Percentiles rank a stretch among this genome's conserved stretches.
phyloP scores from a whole-genome alignment of 805 yeast genomes.

The Yarrowia divulgata region DNA sequence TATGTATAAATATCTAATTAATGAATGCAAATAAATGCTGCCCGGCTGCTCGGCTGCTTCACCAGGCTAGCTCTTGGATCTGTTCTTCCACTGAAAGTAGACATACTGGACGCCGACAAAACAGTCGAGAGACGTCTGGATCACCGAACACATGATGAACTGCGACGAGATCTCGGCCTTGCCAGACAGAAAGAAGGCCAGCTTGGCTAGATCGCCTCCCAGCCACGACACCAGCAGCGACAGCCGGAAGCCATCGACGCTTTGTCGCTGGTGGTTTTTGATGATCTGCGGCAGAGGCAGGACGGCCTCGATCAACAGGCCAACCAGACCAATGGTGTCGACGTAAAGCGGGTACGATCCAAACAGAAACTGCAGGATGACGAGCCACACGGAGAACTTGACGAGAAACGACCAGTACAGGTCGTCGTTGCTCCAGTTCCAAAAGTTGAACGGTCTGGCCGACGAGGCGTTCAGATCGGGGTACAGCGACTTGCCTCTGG shows the following conservation, averaged over 20 bases:
- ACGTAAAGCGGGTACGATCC: conserved; percentile 53
- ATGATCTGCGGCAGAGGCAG: conserved; percentile 61
- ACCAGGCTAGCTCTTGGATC: background rate
- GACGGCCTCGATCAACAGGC: conserved; percentile 62
- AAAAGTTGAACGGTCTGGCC: conserved; percentile 62
- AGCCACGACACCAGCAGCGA: conserved; percentile 83
- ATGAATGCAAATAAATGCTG: background rate
- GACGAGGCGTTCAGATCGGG: conserved; percentile 18
- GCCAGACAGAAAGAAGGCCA: conserved; percentile 42
- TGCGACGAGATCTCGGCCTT: conserved; percentile 44
- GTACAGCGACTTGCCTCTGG: conserved; percentile 23
- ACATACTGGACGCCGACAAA: conserved; percentile 46
- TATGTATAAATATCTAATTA: conserved; percentile 6
- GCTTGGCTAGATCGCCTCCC: conserved; percentile 82
- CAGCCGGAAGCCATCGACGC: conserved; percentile 79
- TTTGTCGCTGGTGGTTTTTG: conserved; percentile 78
- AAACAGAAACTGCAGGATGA: conserved; percentile 55
- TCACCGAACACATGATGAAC: conserved; percentile 45
- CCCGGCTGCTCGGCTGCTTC: no score
- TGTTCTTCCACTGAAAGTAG: conserved; percentile 22
- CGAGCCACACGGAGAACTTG: conserved; percentile 55
- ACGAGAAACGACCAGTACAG: conserved; percentile 70
- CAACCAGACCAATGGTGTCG: conserved; percentile 63
- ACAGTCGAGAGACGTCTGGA: conserved; percentile 45
- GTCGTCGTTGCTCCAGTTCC: conserved; percentile 81